Percentiles rank a stretch among this genome's conserved stretches.
Evolutionary conservation across 495 filamentous ascomycete species (phyloP).

Genomic region (Xylaria flabelliformis): DNA sequence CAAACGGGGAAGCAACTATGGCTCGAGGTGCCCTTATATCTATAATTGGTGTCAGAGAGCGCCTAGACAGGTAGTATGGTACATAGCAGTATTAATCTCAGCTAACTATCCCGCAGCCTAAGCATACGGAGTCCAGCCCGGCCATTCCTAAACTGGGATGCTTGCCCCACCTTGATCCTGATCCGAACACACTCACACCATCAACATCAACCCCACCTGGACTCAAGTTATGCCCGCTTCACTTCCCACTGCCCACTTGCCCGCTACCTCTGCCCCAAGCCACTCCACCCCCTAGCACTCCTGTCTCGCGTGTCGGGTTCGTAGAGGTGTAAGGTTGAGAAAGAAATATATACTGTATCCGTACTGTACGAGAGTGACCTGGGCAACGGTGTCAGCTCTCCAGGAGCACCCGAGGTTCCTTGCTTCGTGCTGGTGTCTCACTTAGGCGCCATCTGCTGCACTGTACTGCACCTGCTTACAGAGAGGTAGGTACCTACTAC

Average conservation of each 20-base stretch:
- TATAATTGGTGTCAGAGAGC: not conserved
- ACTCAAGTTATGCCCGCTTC: constrained; percentile 19
- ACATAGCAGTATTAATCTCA: constrained; percentile 1
- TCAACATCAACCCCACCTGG: constrained; percentile 16
- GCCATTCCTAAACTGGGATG: constrained; percentile 25
- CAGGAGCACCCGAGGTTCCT: constrained; percentile 11
- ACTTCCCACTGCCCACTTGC: not conserved
- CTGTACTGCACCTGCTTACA: not conserved
- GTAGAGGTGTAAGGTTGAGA: not conserved
- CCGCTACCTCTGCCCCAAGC: not conserved
- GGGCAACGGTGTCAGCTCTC: not conserved
- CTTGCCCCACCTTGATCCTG: constrained; percentile 25
- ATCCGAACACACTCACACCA: constrained; percentile 26
- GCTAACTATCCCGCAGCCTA: constrained; percentile 1
- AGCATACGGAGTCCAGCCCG: not conserved
- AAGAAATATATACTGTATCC: not conserved
- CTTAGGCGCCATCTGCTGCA: not conserved
- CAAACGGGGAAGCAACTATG: not conserved
- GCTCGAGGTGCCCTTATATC: not conserved
- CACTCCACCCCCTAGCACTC: constrained; percentile 5
- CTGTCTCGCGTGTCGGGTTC: constrained; percentile 6
- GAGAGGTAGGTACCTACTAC: not conserved
- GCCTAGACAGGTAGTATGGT: constrained; percentile 12
- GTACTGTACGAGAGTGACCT: constrained; percentile 1
- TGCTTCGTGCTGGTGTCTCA: not conserved